Evolutionary conservation across 2,329 filamentous ascomycete species (phyloP).

Genomic region (Penicillium sp.): DNA sequence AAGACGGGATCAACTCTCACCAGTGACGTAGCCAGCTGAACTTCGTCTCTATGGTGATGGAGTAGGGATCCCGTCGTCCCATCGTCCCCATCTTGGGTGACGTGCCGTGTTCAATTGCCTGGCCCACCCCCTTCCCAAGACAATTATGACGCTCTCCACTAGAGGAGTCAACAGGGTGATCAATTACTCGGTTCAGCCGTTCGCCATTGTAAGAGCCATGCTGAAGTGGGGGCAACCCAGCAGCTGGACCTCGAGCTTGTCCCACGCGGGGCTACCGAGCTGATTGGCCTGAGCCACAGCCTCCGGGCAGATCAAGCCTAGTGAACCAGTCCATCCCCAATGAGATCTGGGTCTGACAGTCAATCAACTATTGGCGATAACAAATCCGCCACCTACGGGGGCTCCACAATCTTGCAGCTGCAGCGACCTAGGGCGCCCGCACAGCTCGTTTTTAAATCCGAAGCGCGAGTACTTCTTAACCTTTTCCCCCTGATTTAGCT

Average conservation of each 20-base stretch:
- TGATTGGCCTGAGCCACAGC: conserved; percentile 16
- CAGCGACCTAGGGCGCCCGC: conserved; percentile 17
- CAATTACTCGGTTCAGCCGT: conserved; percentile 17
- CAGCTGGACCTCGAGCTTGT: conserved; percentile 15
- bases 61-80: neutral
- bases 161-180: conserved; percentile 12
- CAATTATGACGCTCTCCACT: conserved; percentile 2
- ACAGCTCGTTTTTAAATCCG: conserved; percentile 26
- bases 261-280: conserved; percentile 17
- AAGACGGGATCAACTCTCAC: neutral
- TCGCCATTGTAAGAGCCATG: conserved; percentile 6
- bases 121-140: conserved; percentile 16
- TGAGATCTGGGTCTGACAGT: conserved; percentile 15
- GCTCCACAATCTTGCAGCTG: conserved; percentile 27
- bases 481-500: conserved; percentile 12
- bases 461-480: conserved; percentile 9
- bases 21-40: neutral
- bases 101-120: conserved; percentile 13
- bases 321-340: conserved; percentile 13
- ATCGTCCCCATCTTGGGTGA: neutral
- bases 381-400: conserved; percentile 22
- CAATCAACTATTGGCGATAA: conserved; percentile 30
- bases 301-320: conserved; percentile 19
- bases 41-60: neutral
- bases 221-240: conserved; percentile 6